Percentiles rank a stretch among this genome's conserved stretches.
These are phyloP conservation scores for Lepiota brunneoincarnata DNA, from an alignment of 768 basidiomycete genomes.

Conservation along the genomic window DNA sequence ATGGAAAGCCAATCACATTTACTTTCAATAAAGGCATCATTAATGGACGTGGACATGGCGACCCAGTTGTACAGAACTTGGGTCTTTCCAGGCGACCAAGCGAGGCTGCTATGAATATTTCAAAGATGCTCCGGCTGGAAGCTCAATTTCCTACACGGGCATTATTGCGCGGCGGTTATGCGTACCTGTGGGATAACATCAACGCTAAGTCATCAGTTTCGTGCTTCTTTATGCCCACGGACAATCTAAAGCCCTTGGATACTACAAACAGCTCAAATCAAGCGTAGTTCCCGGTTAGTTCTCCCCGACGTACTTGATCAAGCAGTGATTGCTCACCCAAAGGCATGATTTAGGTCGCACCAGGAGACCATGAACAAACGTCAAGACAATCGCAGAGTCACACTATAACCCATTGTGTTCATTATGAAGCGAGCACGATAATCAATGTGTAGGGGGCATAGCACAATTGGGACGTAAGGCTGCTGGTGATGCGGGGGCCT, in stretches of 20 bases:
- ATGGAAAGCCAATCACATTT: background rate
- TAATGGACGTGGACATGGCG: conserved; percentile 29
- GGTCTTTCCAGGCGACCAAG: conserved; percentile 26
- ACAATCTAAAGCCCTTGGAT: conserved; percentile 24
- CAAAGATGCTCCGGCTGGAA: background rate
- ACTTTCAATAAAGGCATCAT: background rate
- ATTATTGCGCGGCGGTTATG: conserved; percentile 30
- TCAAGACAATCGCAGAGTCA: background rate
- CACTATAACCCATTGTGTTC: background rate
- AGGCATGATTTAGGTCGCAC: conserved; percentile 13
- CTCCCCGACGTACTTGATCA: background rate
- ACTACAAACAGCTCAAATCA: conserved; percentile 7
- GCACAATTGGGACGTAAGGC: background rate
- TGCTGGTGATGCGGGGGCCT: too few relatives aligned
- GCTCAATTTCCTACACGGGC: conserved; percentile 23
- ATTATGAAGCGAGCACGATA: background rate
- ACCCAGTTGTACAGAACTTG: conserved; percentile 30
- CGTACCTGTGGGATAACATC: conserved; percentile 18
- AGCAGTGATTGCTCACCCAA: background rate
- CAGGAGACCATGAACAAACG: background rate
- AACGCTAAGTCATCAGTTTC: background rate
- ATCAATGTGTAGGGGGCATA: too few relatives aligned
- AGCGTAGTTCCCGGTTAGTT: conserved; percentile 14
- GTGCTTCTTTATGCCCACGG: conserved; percentile 15
- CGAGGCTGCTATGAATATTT: background rate